A percentile compares a stretch with the other conserved stretches of the same genome.
These are phyloP conservation scores for Perilla frutescens DNA, from an alignment of 257 asterid species.

Conservation along the genomic window DNA sequence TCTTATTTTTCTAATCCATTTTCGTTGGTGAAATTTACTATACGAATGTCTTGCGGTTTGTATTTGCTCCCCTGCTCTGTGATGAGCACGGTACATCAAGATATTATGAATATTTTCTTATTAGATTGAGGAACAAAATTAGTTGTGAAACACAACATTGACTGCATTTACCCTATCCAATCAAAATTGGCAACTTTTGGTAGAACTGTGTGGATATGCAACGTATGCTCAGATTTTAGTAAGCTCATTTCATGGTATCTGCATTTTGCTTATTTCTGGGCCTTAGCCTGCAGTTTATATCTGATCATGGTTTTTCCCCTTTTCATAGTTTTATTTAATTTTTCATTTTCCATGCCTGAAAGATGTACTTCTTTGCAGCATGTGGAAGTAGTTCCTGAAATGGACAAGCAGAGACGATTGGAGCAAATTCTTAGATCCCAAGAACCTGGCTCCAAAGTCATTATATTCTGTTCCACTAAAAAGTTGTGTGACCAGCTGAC, in stretches of 20 bases:
- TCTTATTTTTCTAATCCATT: neutral
- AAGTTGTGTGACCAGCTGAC: slow-evolving; percentile 88
- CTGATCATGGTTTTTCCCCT: neutral
- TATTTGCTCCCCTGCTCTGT: neutral
- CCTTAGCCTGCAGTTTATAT: neutral
- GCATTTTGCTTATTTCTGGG: slow-evolving; percentile 9
- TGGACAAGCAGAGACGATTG: slow-evolving; percentile 93
- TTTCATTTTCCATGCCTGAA: slow-evolving; percentile 25
- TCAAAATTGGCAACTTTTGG: neutral
- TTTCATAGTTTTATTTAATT: neutral
- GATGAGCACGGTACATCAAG: too few species aligned
- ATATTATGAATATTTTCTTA: neutral
- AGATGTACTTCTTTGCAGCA: slow-evolving; percentile 51
- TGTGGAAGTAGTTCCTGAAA: slow-evolving; percentile 88
- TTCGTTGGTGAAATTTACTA: neutral
- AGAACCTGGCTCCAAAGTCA: slow-evolving; percentile 84
- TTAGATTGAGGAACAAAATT: neutral
- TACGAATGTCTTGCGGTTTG: neutral
- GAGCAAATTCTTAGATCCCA: slow-evolving; percentile 94
- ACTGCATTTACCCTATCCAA: neutral
- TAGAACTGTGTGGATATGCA: neutral
- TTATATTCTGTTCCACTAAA: slow-evolving; percentile 90
- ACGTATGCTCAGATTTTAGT: neutral
- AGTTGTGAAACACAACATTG: neutral
- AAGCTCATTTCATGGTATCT: slow-evolving; percentile 5